Percentiles rank a stretch among this genome's conserved stretches.
These are phyloP conservation scores for Chrysoporthe puriensis DNA, from an alignment of 2,329 filamentous ascomycete species.

Conservation along the genomic window DNA sequence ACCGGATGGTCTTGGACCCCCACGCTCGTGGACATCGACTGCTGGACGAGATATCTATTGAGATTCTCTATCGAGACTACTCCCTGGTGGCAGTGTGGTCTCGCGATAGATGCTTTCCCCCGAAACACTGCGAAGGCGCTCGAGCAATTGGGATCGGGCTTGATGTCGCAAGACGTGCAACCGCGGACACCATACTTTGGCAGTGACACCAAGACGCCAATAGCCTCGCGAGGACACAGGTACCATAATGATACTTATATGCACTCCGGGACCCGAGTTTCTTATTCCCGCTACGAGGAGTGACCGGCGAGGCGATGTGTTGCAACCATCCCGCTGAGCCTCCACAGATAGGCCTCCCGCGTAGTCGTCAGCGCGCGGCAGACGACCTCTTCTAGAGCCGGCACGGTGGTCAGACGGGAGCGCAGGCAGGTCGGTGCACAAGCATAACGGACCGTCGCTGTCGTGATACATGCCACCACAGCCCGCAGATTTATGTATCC, in stretches of 20 bases:
- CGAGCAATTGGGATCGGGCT: neutral
- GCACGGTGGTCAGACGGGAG: neutral
- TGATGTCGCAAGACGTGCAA: conserved; percentile 6
- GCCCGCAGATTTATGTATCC: neutral
- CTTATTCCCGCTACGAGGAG: neutral
- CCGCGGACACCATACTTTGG: neutral
- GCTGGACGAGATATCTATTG: neutral
- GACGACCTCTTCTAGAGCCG: neutral
- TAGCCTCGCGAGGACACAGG: neutral
- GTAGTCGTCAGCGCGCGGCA: neutral
- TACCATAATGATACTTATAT: neutral
- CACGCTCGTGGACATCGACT: conserved; percentile 4
- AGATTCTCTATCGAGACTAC: neutral
- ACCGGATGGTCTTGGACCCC: conserved; percentile 9
- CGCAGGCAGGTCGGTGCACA: conserved; percentile 2
- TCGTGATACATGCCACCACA: conserved; percentile 4
- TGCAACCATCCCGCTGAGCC: neutral
- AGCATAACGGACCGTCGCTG: conserved; percentile 10
- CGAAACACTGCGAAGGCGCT: neutral
- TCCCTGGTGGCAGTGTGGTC: neutral
- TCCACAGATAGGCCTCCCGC: neutral
- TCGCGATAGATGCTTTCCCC: neutral
- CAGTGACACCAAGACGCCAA: neutral
- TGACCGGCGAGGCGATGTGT: neutral
- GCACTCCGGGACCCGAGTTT: neutral